These are phyloP conservation scores for Fusarium goolgardi DNA, from an alignment of 2,329 filamentous ascomycete species.

Conservation along the genomic window DNA sequence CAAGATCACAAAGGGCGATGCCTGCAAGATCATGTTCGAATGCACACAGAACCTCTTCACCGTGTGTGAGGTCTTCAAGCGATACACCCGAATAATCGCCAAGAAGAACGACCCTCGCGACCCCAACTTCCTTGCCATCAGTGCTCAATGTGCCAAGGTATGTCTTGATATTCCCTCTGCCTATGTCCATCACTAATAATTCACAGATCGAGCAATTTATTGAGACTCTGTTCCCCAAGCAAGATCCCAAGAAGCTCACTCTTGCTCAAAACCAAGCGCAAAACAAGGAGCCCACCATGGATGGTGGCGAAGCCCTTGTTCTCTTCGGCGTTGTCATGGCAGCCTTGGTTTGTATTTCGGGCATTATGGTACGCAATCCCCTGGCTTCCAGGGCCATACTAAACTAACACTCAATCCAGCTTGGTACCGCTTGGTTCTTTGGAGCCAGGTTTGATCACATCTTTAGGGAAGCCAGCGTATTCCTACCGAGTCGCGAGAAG, in stretches of 20 bases:
- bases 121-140: slow-evolving; percentile 92
- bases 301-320: slow-evolving; percentile 70
- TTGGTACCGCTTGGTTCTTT: slow-evolving; percentile 80
- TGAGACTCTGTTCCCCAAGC: slow-evolving; percentile 88
- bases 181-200: slow-evolving; percentile 23
- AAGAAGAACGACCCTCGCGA: slow-evolving; percentile 95
- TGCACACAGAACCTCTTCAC: slow-evolving; percentile 89
- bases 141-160: slow-evolving; percentile 88
- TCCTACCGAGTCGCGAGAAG: slow-evolving; percentile 41
- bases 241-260: slow-evolving; percentile 73
- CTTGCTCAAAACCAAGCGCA: slow-evolving; percentile 54
- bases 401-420: slow-evolving; percentile 59
- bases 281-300: slow-evolving; percentile 58
- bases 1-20: slow-evolving; percentile 96
- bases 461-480: slow-evolving; percentile 44
- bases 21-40: slow-evolving; percentile 90
- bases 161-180: not conserved
- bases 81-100: slow-evolving; percentile 83
- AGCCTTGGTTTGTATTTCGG: slow-evolving; percentile 77
- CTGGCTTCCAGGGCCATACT: not conserved
- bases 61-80: slow-evolving; percentile 84
- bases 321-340: slow-evolving; percentile 74
- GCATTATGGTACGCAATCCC: slow-evolving; percentile 76
- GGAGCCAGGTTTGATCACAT: slow-evolving; percentile 81
- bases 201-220: slow-evolving; percentile 91